Conservation (phyloP, 75 land plant genomes). For the Selaginella tamariscina region DNA sequence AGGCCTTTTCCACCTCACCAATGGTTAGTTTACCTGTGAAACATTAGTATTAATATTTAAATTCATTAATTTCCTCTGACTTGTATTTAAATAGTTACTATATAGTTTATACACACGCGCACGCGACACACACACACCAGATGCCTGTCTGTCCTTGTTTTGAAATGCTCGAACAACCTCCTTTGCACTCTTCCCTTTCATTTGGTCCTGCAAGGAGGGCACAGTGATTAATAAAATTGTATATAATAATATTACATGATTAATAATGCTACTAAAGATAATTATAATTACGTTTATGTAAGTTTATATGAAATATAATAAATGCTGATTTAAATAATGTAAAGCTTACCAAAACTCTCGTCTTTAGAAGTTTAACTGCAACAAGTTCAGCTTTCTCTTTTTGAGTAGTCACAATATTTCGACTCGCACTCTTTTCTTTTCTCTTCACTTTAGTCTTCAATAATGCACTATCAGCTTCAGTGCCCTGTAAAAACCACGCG, state of each 20-base stretch:
- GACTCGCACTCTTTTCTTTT: not conserved
- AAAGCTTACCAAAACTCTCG: not conserved
- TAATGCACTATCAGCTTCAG: not conserved
- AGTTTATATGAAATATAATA: not conserved
- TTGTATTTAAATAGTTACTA: too few relatives aligned
- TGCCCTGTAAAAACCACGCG: not conserved
- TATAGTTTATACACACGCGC: too few relatives aligned
- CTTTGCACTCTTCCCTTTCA: too few relatives aligned
- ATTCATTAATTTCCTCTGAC: too few relatives aligned
- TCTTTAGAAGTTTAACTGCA: not conserved
- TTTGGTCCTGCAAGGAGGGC: too few relatives aligned
- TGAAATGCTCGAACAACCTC: too few relatives aligned
- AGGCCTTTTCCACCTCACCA: constrained; percentile 2
- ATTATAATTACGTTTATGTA: not conserved
- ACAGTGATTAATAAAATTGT: too few relatives aligned
- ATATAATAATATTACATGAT: not conserved
- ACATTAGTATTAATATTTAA: too few relatives aligned
- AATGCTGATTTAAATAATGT: not conserved
- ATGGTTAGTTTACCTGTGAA: constrained; percentile 10
- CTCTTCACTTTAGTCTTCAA: constrained; percentile 3
- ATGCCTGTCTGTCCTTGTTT: not conserved
- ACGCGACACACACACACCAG: too few relatives aligned
- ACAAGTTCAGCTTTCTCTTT: constrained; percentile 3
- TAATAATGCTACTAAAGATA: not conserved
- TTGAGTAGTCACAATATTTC: constrained; percentile 5